A percentile compares a stretch with the other conserved stretches of the same genome.
Evolutionary conservation across 768 basidiomycete genomes (phyloP).

Genomic region (Mycena leptocephala): DNA sequence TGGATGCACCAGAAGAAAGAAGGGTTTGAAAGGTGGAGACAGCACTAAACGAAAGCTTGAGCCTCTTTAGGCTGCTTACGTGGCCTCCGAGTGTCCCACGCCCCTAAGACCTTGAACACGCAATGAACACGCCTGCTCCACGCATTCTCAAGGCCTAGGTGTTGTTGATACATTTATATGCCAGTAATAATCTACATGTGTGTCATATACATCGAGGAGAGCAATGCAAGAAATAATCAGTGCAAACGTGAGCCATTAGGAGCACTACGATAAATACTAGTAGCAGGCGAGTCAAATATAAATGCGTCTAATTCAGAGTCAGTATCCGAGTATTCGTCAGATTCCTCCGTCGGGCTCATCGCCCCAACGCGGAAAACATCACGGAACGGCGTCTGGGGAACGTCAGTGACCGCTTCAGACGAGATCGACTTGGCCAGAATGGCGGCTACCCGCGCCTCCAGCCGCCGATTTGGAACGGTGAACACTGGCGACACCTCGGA

Average conservation of each 20-base stretch:
- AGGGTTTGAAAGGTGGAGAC: conserved; percentile 5
- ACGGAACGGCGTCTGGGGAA: conserved; percentile 85
- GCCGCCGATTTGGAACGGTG: conserved; percentile 68
- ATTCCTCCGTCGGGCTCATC: conserved; percentile 54
- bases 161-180: conserved; percentile 8
- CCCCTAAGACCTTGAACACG: no score
- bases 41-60: not conserved
- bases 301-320: conserved; percentile 74
- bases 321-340: conserved; percentile 61
- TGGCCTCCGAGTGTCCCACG: conserved; percentile 12
- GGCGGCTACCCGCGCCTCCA: conserved; percentile 87
- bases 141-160: not conserved
- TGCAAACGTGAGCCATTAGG: conserved; percentile 61
- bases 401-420: conserved; percentile 64
- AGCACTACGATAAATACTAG: conserved; percentile 56
- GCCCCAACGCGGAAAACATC: conserved; percentile 80
- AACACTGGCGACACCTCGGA: conserved; percentile 50
- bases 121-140: conserved; percentile 8
- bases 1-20: conserved; percentile 16
- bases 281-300: conserved; percentile 70
- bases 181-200: conserved; percentile 28
- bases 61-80: conserved; percentile 19
- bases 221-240: conserved; percentile 15
- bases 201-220: not conserved
- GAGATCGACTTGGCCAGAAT: conserved; percentile 88